These are phyloP conservation scores for Hortaea werneckii DNA, from an alignment of 2,329 filamentous ascomycete species.

Conservation along the genomic window DNA sequence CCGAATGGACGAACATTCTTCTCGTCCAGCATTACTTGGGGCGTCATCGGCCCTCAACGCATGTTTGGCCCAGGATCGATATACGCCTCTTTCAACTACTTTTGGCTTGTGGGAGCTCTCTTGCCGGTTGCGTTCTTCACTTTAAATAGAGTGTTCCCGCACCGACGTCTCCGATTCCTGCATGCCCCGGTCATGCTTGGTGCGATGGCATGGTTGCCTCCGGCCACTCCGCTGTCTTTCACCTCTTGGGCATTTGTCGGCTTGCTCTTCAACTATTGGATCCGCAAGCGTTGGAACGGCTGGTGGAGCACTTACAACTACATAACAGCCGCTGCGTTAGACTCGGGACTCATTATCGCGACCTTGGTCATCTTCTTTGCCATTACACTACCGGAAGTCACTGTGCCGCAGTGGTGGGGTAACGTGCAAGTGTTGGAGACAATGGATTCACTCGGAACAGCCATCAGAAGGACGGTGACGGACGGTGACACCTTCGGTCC, in stretches of 20 bases:
- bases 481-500: conserved; percentile 59
- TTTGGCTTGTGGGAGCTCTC: conserved; percentile 66
- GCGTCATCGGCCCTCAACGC: conserved; percentile 59
- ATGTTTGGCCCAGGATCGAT: conserved; percentile 73
- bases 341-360: conserved; percentile 72
- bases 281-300: conserved; percentile 56
- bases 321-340: conserved; percentile 73
- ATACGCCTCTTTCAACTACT: conserved; percentile 70
- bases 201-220: conserved; percentile 75
- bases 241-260: conserved; percentile 59
- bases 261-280: conserved; percentile 35
- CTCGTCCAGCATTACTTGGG: conserved; percentile 84
- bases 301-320: conserved; percentile 94
- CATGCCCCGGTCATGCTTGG: conserved; percentile 64
- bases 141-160: conserved; percentile 31
- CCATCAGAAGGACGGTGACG: conserved; percentile 36
- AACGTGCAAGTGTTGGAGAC: conserved; percentile 51
- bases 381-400: conserved; percentile 72
- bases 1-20: conserved; percentile 82
- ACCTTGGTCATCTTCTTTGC: conserved; percentile 79
- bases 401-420: conserved; percentile 74
- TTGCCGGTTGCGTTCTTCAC: conserved; percentile 67
- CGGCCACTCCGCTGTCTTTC: conserved; percentile 73
- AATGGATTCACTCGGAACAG: conserved; percentile 14
- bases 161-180: conserved; percentile 9